Conservation (phyloP, 495 filamentous ascomycete species). For the Cercophora sp. region DNA sequence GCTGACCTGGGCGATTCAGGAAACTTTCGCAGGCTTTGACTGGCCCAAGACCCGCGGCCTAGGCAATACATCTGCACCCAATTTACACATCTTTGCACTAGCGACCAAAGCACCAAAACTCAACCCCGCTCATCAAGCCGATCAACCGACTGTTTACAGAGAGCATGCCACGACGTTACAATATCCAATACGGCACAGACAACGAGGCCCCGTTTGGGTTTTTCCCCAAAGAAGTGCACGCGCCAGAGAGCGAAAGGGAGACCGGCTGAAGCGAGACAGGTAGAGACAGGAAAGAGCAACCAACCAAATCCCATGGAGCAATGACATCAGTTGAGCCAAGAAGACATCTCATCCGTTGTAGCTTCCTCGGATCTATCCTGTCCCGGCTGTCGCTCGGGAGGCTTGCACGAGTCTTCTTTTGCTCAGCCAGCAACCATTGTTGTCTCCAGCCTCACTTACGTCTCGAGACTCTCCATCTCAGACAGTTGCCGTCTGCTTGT, state of each 20-base stretch:
- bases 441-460: no score
- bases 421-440: not conserved
- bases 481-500: no score
- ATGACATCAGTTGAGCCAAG: constrained; percentile 1
- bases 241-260: no score
- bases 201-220: no score
- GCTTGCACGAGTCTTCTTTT: constrained; percentile 1
- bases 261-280: no score
- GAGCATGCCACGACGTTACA: no score
- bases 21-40: not conserved
- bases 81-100: not conserved
- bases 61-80: not conserved
- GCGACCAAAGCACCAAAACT: no score
- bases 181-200: no score
- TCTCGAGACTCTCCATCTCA: no score
- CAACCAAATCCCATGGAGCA: not conserved
- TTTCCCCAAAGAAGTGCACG: no score
- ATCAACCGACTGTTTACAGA: no score
- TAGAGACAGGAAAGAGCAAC: not conserved
- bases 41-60: not conserved
- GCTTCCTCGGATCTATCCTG: not conserved
- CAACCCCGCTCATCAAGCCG: no score
- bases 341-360: not conserved
- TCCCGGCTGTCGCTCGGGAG: constrained; percentile 3
- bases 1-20: constrained; percentile 1